phyloP scores from a whole-genome alignment of 75 land plant species.

The Pinus tabuliformis region DNA sequence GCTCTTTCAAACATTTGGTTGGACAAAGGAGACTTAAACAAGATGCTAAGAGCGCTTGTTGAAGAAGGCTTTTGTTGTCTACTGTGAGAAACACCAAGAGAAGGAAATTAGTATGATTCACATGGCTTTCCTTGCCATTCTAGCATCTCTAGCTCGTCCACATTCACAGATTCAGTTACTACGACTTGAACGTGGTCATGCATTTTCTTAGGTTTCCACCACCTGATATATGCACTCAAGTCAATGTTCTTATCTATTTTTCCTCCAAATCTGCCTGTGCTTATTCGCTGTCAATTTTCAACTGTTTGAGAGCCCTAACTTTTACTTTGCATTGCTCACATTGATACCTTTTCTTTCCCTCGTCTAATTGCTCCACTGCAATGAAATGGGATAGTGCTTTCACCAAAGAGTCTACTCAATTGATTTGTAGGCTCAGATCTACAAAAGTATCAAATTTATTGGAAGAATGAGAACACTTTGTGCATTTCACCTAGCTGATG shows the following conservation, averaged over 20 bases:
- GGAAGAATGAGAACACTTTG: slow-evolving; percentile 71
- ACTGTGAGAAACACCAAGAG: no score
- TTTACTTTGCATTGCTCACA: slow-evolving; percentile 78
- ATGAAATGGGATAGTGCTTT: slow-evolving; percentile 77
- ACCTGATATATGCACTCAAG: no score
- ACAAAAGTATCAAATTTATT: slow-evolving; percentile 85
- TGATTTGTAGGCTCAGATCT: slow-evolving; percentile 87
- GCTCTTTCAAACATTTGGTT: no score
- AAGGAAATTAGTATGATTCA: no score
- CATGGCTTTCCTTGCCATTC: no score
- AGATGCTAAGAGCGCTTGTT: no score
- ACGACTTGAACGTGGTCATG: no score
- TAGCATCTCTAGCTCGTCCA: no score
- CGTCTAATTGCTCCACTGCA: slow-evolving; percentile 70
- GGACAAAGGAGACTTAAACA: no score
- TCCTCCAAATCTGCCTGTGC: slow-evolving; percentile 47
- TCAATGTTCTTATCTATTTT: slow-evolving; percentile 83
- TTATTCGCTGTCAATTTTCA: slow-evolving; percentile 77
- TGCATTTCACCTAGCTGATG: slow-evolving; percentile 87
- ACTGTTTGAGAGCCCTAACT: slow-evolving; percentile 81
- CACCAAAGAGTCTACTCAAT: slow-evolving; percentile 66
- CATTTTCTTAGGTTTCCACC: no score
- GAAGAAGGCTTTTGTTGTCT: no score
- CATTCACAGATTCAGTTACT: no score
- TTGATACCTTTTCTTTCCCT: slow-evolving; percentile 68